phyloP scores from a whole-genome alignment of 345 rosid species.

The Reutealis trisperma region DNA sequence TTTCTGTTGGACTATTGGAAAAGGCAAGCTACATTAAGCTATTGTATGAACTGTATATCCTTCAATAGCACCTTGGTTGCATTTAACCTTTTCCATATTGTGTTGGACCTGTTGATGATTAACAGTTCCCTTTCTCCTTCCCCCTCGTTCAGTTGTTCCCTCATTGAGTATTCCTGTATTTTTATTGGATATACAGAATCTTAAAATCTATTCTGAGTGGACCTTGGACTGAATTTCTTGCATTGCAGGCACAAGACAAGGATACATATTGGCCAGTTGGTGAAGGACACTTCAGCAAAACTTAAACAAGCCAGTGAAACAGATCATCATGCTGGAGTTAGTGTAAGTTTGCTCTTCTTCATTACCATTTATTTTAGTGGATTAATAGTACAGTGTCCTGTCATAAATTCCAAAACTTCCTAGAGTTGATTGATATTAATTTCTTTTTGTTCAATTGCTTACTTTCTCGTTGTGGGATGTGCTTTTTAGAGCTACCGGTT shows the following conservation, averaged over 20 bases:
- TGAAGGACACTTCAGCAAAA: constrained; percentile 92
- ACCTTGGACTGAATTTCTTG: constrained; percentile 18
- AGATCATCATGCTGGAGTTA: constrained; percentile 77
- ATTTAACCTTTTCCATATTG: neutral
- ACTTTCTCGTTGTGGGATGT: neutral
- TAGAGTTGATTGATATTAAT: neutral
- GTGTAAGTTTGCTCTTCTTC: constrained; percentile 31
- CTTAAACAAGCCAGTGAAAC: constrained; percentile 88
- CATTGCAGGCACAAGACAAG: constrained; percentile 77
- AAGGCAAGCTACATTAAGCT: neutral
- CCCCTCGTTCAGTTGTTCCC: neutral
- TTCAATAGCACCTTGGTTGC: neutral
- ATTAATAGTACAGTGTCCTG: neutral
- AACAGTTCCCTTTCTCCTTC: neutral
- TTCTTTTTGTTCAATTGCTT: neutral
- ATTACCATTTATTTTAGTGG: neutral
- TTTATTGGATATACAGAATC: too few species aligned
- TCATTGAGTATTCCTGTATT: neutral
- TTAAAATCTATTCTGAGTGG: neutral
- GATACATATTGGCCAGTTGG: constrained; percentile 76
- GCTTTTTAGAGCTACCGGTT: neutral
- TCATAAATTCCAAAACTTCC: neutral
- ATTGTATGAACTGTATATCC: neutral
- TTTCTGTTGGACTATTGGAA: too few species aligned
- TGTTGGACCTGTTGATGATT: neutral